Percentiles rank a stretch among this genome's conserved stretches.
These are phyloP conservation scores for Penicillium coffeae DNA, from an alignment of 495 filamentous ascomycete species.

Conservation along the genomic window DNA sequence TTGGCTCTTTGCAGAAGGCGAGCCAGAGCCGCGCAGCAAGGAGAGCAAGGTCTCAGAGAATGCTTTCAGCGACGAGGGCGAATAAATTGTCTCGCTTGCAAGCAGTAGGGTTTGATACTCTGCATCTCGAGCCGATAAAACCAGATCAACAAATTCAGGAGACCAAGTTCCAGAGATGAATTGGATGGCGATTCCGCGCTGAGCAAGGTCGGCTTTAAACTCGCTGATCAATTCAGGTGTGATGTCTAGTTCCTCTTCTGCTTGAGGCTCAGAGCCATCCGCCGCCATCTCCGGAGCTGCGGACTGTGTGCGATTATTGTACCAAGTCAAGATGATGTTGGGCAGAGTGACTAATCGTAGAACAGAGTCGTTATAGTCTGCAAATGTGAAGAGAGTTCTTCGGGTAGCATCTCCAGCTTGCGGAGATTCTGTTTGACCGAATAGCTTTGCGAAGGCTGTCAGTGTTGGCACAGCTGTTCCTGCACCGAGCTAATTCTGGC, in stretches of 20 bases:
- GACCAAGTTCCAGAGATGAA: slow-evolving; percentile 88
- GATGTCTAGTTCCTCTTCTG: slow-evolving; percentile 71
- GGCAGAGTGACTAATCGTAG: slow-evolving; percentile 83
- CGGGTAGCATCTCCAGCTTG: slow-evolving; percentile 13
- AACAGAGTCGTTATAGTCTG: slow-evolving; percentile 87
- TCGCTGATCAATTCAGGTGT: slow-evolving; percentile 55
- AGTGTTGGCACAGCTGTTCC: slow-evolving; percentile 85
- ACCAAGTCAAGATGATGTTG: slow-evolving; percentile 82
- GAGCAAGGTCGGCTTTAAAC: slow-evolving; percentile 58
- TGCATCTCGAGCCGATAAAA: slow-evolving; percentile 28
- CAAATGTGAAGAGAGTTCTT: slow-evolving; percentile 62
- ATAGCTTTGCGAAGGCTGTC: slow-evolving; percentile 66
- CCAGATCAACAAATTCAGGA: slow-evolving; percentile 57
- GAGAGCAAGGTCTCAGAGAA: slow-evolving; percentile 72
- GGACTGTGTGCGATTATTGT: slow-evolving; percentile 26
- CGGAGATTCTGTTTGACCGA: slow-evolving; percentile 35
- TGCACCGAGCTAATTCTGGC: slow-evolving; percentile 65
- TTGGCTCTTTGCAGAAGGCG: slow-evolving; percentile 38
- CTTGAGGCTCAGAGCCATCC: slow-evolving; percentile 3
- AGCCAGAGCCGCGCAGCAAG: slow-evolving; percentile 54
- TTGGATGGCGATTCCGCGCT: slow-evolving; percentile 55
- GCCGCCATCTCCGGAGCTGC: slow-evolving; percentile 14
- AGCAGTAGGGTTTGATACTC: slow-evolving; percentile 53
- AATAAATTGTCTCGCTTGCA: slow-evolving; percentile 95
- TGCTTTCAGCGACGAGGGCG: slow-evolving; percentile 62